A percentile compares a stretch with the other conserved stretches of the same genome.
Conservation (phyloP, 1,284 basidiomycete genomes). For the Nidula niveotomentosa region DNA sequence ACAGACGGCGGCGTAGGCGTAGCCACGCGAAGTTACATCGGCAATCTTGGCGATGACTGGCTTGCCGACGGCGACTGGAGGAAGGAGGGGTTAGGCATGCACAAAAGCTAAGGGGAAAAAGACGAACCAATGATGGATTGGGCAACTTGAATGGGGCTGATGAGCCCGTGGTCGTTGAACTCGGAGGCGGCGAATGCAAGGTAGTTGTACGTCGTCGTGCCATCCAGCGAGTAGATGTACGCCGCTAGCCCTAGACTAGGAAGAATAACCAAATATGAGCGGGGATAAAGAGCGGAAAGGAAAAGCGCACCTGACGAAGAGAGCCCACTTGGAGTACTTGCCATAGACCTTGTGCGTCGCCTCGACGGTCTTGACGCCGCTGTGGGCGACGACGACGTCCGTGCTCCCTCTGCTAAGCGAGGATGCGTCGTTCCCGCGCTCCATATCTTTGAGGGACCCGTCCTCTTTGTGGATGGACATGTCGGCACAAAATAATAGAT, state of each 20-base stretch:
- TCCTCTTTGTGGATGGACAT: slow-evolving; percentile 15
- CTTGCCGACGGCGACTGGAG: slow-evolving; percentile 53
- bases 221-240: slow-evolving; percentile 78
- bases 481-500: not conserved
- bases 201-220: slow-evolving; percentile 68
- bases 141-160: slow-evolving; percentile 62
- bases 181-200: slow-evolving; percentile 63
- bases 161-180: slow-evolving; percentile 58
- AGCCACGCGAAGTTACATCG: slow-evolving; percentile 61
- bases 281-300: not conserved
- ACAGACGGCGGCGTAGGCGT: slow-evolving; percentile 65
- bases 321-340: slow-evolving; percentile 55
- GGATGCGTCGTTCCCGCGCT: slow-evolving; percentile 4
- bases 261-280: not conserved
- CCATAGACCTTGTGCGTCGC: slow-evolving; percentile 53
- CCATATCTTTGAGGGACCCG: slow-evolving; percentile 10
- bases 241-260: slow-evolving; percentile 64
- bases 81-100: not conserved
- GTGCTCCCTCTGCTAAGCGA: slow-evolving; percentile 2
- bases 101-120: not conserved
- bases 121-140: slow-evolving; percentile 56
- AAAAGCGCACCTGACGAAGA: slow-evolving; percentile 55
- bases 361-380: slow-evolving; percentile 51
- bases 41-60: slow-evolving; percentile 81
- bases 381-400: slow-evolving; percentile 27